A percentile compares a stretch with the other conserved stretches of the same genome.
Conservation (phyloP, 2,329 filamentous ascomycete species). For the Ophiostoma pallidulum region DNA sequence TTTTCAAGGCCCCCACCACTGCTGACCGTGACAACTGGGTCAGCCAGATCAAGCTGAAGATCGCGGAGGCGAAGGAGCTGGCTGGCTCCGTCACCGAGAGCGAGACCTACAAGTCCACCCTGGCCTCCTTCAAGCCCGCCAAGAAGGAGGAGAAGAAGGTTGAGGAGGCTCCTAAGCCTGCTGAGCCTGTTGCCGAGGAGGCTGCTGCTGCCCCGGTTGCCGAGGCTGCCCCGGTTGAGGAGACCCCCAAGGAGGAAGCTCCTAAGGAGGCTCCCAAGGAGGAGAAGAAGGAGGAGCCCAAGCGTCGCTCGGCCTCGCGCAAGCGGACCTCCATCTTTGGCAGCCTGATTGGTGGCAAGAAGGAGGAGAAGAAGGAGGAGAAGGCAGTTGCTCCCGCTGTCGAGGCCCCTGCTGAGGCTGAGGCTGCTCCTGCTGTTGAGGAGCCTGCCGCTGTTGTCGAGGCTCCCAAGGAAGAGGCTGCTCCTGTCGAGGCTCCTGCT, state of each 20-base stretch:
- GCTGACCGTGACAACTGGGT: conserved; percentile 91
- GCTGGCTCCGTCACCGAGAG: conserved; percentile 63
- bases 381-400: conserved; percentile 19
- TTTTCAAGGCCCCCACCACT: conserved; percentile 69
- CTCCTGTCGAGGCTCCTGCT: conserved; percentile 25
- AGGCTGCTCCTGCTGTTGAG: conserved; percentile 26
- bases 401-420: conserved; percentile 28
- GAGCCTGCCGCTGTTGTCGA: conserved; percentile 22
- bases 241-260: conserved; percentile 21
- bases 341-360: conserved; percentile 47
- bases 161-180: conserved; percentile 25
- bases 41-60: conserved; percentile 69
- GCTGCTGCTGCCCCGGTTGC: not conserved
- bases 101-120: conserved; percentile 79
- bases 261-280: conserved; percentile 28
- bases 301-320: conserved; percentile 54
- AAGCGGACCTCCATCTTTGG: conserved; percentile 59
- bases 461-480: conserved; percentile 19
- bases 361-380: conserved; percentile 34
- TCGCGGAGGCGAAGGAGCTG: conserved; percentile 74
- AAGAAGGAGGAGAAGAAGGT: conserved; percentile 39
- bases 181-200: conserved; percentile 11
- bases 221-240: conserved; percentile 21
- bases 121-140: conserved; percentile 57
- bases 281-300: conserved; percentile 47